These are phyloP conservation scores for Coffea eugenioides DNA, from an alignment of 257 asterid genomes.

Conservation along the genomic window DNA sequence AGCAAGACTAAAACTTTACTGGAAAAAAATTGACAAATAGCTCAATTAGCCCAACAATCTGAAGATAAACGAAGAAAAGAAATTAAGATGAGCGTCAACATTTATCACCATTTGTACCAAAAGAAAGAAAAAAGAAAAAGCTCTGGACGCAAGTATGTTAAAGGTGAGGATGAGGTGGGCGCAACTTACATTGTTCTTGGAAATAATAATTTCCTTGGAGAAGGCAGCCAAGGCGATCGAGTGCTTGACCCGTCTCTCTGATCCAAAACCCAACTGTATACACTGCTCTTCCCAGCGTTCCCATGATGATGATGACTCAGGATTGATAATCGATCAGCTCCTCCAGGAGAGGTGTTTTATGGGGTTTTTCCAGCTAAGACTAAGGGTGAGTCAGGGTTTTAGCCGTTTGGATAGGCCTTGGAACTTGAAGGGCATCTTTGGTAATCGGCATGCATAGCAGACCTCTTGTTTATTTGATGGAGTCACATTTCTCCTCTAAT, in stretches of 20 bases:
- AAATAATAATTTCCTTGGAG: constrained; percentile 61
- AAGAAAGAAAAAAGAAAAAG: neutral
- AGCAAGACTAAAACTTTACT: neutral
- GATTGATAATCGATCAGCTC: neutral
- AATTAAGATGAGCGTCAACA: neutral
- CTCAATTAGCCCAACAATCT: neutral
- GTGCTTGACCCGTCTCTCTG: constrained; percentile 72
- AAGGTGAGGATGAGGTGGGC: neutral
- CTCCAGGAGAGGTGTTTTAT: neutral
- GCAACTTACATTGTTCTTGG: constrained; percentile 56
- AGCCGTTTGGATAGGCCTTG: neutral
- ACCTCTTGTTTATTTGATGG: no score
- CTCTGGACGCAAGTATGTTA: neutral
- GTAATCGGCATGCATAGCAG: no score
- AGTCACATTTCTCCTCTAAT: no score
- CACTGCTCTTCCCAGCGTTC: constrained; percentile 65
- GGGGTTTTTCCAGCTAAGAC: neutral
- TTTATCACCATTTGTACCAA: neutral
- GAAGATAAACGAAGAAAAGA: neutral
- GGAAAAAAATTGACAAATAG: neutral
- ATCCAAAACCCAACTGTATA: constrained; percentile 67
- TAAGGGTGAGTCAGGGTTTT: neutral
- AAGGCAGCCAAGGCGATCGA: constrained; percentile 74
- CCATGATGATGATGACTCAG: constrained; percentile 37
- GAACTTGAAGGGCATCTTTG: neutral